Evolutionary conservation across 1,284 basidiomycete species (phyloP).

Genomic region (Trichosporon coremiiforme): DNA sequence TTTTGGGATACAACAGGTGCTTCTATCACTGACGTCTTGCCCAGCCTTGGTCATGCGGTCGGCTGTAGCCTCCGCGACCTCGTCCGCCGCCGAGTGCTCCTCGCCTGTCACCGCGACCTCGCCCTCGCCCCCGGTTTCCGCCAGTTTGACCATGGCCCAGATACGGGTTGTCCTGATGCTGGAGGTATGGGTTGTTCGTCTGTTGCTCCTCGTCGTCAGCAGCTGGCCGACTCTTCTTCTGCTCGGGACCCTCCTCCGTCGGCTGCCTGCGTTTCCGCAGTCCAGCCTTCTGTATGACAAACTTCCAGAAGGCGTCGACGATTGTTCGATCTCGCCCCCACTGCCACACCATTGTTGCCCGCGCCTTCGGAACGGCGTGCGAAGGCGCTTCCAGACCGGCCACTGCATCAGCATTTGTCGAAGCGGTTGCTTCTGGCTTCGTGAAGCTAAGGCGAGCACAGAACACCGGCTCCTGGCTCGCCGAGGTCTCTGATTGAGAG

Average conservation of each 20-base stretch:
- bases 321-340: constrained; percentile 64
- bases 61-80: not conserved
- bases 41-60: constrained; percentile 20
- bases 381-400: not conserved
- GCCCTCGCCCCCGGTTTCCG: not conserved
- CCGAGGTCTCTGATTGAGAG: not conserved
- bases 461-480: constrained; percentile 36
- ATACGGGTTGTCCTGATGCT: constrained; percentile 1
- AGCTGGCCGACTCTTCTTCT: constrained; percentile 3
- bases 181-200: not conserved
- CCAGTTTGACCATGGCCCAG: not conserved
- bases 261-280: constrained; percentile 30
- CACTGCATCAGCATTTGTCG: constrained; percentile 25
- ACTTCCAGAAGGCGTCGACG: constrained; percentile 71
- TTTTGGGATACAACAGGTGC: not conserved
- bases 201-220: constrained; percentile 6
- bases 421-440: not conserved
- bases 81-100: not conserved
- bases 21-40: not conserved
- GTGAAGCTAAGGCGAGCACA: constrained; percentile 33
- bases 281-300: constrained; percentile 59
- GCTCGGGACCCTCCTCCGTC: not conserved
- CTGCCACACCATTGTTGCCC: constrained; percentile 65
- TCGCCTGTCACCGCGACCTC: not conserved
- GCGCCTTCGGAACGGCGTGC: not conserved